Conservation (phyloP, 768 basidiomycete species). For the Dioszegia hungarica region DNA sequence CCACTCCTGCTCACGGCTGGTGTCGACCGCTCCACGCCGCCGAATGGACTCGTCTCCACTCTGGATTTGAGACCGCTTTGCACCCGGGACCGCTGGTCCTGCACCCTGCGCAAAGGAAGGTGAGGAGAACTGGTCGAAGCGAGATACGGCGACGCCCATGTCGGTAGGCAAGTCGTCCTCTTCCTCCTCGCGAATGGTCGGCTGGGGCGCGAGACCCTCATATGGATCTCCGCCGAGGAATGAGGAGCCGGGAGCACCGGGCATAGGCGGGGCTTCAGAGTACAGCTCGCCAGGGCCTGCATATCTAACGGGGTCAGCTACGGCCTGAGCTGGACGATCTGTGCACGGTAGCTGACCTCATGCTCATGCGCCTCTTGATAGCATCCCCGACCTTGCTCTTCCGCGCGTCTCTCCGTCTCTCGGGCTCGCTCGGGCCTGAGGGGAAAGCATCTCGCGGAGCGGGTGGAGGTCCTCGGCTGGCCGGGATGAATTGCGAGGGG, state of each 20-base stretch:
- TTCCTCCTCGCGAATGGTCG: constrained; percentile 12
- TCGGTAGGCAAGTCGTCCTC: constrained; percentile 11
- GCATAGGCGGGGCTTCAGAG: constrained; percentile 18
- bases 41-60: constrained; percentile 52
- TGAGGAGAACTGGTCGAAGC: constrained; percentile 42
- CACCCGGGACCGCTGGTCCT: constrained; percentile 8
- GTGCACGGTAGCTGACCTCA: constrained; percentile 63
- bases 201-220: constrained; percentile 13
- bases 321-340: neutral
- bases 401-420: constrained; percentile 38
- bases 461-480: constrained; percentile 5
- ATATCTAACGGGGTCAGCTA: constrained; percentile 14
- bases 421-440: constrained; percentile 1
- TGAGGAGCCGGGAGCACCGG: constrained; percentile 15
- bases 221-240: constrained; percentile 32
- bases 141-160: constrained; percentile 34
- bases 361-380: constrained; percentile 94
- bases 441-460: constrained; percentile 13
- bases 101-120: constrained; percentile 54
- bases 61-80: neutral
- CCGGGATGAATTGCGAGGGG: constrained; percentile 28
- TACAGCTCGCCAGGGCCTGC: constrained; percentile 15
- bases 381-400: constrained; percentile 68
- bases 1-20: constrained; percentile 47
- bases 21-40: constrained; percentile 58